Conservation (phyloP, 352 stramenopile species). For the Pilasporangium apinafurcum region DNA sequence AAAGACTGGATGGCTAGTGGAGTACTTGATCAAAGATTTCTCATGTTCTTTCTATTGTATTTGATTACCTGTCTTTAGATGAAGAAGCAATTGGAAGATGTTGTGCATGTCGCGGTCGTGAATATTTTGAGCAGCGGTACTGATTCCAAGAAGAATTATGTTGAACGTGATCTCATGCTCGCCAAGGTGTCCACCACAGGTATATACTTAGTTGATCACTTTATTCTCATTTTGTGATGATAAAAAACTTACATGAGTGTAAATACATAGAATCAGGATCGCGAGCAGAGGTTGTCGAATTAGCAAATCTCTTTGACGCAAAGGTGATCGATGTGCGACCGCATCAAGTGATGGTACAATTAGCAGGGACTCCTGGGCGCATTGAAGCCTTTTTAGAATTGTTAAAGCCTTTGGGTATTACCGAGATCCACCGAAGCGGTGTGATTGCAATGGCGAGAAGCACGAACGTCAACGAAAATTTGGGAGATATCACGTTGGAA, state of each 20-base stretch:
- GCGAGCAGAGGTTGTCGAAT: conserved; percentile 70
- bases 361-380: conserved; percentile 64
- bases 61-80: conserved; percentile 36
- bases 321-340: conserved; percentile 83
- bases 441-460: conserved; percentile 82
- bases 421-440: conserved; percentile 77
- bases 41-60: conserved; percentile 3
- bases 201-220: conserved; percentile 18
- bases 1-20: no score
- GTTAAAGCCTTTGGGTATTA: conserved; percentile 77
- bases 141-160: conserved; percentile 68
- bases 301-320: conserved; percentile 80
- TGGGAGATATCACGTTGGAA: conserved; percentile 66
- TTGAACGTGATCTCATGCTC: conserved; percentile 85
- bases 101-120: conserved; percentile 82
- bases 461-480: conserved; percentile 53
- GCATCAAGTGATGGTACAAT: conserved; percentile 79
- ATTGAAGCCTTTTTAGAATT: conserved; percentile 82
- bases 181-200: conserved; percentile 76
- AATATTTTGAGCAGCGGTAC: conserved; percentile 76
- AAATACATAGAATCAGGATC: conserved; percentile 37
- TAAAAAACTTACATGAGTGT: conserved; percentile 2
- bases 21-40: no score
- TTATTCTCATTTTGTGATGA: neutral
- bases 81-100: conserved; percentile 85